These are phyloP conservation scores for Fusarium sp. DNA, from an alignment of 2,329 filamentous ascomycete species.

Conservation along the genomic window DNA sequence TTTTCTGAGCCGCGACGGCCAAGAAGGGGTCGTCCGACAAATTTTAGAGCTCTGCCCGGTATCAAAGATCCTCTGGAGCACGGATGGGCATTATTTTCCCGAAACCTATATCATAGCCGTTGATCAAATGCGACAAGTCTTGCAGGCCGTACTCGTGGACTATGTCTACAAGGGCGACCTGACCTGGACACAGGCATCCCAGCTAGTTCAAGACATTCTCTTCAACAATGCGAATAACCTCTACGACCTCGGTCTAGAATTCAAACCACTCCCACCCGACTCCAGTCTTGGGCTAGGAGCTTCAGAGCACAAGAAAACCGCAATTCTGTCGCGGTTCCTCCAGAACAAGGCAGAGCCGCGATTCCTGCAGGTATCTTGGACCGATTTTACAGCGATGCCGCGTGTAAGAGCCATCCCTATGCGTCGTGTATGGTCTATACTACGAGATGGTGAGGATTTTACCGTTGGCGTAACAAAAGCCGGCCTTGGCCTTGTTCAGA, in stretches of 20 bases:
- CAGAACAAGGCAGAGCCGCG: constrained; percentile 61
- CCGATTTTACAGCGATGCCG: constrained; percentile 77
- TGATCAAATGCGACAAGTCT: constrained; percentile 73
- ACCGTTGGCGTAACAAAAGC: constrained; percentile 71
- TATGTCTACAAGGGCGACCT: constrained; percentile 72
- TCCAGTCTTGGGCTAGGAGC: constrained; percentile 1
- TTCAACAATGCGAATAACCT: constrained; percentile 82
- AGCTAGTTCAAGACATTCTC: constrained; percentile 72
- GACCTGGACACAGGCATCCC: constrained; percentile 67
- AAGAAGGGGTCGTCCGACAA: constrained; percentile 74
- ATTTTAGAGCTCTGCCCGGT: constrained; percentile 78
- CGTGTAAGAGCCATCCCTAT: constrained; percentile 75
- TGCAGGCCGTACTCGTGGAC: constrained; percentile 73
- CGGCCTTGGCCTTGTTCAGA: constrained; percentile 72
- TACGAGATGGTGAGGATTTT: constrained; percentile 55
- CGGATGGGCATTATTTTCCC: constrained; percentile 80
- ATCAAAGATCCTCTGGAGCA: constrained; percentile 81
- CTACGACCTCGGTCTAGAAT: constrained; percentile 67
- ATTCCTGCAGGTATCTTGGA: constrained; percentile 79
- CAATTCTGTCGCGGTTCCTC: constrained; percentile 50
- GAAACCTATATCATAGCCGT: constrained; percentile 81
- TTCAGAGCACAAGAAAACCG: constrained; percentile 13
- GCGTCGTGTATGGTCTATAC: constrained; percentile 59
- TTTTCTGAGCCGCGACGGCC: constrained; percentile 77
- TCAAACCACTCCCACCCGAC: constrained; percentile 44